These are phyloP conservation scores for Aquilaria sinensis DNA, from an alignment of 345 rosid genomes.

Conservation along the genomic window DNA sequence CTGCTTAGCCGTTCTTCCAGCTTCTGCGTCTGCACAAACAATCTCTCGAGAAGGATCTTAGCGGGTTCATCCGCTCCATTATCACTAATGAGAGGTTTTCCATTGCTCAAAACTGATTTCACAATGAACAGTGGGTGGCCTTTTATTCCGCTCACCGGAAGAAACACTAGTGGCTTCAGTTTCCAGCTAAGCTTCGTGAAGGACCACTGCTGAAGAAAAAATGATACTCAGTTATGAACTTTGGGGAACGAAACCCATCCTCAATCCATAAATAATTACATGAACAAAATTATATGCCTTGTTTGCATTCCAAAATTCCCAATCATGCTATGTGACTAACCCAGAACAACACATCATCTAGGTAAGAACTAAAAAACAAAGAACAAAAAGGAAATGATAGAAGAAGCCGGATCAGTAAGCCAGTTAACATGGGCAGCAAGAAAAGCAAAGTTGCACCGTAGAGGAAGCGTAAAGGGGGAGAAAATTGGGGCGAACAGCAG, in stretches of 20 bases:
- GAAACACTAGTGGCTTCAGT: slow-evolving; percentile 22
- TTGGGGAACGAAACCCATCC: background rate
- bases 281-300: background rate
- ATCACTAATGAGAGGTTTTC: slow-evolving; percentile 32
- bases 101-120: slow-evolving; percentile 34
- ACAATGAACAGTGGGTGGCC: slow-evolving; percentile 16
- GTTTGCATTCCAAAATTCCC: background rate
- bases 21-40: slow-evolving; percentile 59
- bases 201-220: slow-evolving; percentile 33
- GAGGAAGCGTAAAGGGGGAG: slow-evolving; percentile 25
- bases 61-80: slow-evolving; percentile 50
- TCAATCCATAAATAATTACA: slow-evolving; percentile 2
- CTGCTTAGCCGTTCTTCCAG: slow-evolving; percentile 43
- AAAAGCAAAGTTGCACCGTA: slow-evolving; percentile 19
- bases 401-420: background rate
- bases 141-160: slow-evolving; percentile 14
- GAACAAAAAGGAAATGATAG: background rate
- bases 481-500: slow-evolving; percentile 28
- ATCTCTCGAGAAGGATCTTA: slow-evolving; percentile 50
- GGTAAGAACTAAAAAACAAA: background rate
- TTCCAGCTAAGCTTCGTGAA: slow-evolving; percentile 28
- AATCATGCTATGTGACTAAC: background rate
- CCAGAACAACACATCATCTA: background rate
- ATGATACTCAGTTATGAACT: background rate
- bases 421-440: background rate